A percentile compares a stretch with the other conserved stretches of the same genome.
phyloP scores from a whole-genome alignment of 495 filamentous ascomycete species.

The Xylaria scruposa region DNA sequence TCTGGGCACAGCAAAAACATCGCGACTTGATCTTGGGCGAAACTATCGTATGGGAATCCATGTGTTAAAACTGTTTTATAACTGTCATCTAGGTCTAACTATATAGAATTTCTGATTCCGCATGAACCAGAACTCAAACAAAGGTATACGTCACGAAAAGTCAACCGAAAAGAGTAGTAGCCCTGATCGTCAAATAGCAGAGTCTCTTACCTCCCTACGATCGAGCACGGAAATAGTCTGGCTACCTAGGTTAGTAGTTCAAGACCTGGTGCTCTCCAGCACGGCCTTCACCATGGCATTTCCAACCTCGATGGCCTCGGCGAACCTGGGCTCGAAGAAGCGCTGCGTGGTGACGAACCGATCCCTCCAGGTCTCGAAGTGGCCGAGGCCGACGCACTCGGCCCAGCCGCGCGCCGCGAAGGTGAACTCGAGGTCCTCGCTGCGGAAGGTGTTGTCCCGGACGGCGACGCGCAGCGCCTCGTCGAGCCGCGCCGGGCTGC shows the following conservation, averaged over 20 bases:
- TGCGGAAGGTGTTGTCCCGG: conserved; percentile 84
- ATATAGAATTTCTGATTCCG: too few species aligned
- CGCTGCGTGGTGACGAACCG: conserved; percentile 85
- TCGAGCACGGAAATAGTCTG: neutral
- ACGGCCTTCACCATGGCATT: conserved; percentile 98
- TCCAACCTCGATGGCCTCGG: conserved; percentile 81
- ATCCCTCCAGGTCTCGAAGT: conserved; percentile 89
- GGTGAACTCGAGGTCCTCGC: conserved; percentile 95
- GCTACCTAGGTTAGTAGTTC: too few species aligned
- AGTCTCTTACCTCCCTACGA: neutral
- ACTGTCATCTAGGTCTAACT: neutral
- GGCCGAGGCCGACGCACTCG: conserved; percentile 85
- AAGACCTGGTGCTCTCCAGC: conserved; percentile 67
- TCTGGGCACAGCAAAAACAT: neutral
- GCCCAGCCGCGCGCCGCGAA: conserved; percentile 96
- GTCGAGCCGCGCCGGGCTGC: conserved; percentile 81
- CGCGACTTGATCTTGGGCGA: neutral
- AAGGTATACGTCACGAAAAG: neutral
- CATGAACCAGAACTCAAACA: neutral
- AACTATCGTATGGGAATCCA: neutral
- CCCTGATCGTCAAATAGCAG: neutral
- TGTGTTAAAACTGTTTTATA: neutral
- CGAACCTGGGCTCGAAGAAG: conserved; percentile 90
- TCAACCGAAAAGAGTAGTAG: neutral
- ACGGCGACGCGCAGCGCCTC: conserved; percentile 85